phyloP scores from a whole-genome alignment of 2,329 filamentous ascomycete genomes.

The Pseudogymnoascus sp. region DNA sequence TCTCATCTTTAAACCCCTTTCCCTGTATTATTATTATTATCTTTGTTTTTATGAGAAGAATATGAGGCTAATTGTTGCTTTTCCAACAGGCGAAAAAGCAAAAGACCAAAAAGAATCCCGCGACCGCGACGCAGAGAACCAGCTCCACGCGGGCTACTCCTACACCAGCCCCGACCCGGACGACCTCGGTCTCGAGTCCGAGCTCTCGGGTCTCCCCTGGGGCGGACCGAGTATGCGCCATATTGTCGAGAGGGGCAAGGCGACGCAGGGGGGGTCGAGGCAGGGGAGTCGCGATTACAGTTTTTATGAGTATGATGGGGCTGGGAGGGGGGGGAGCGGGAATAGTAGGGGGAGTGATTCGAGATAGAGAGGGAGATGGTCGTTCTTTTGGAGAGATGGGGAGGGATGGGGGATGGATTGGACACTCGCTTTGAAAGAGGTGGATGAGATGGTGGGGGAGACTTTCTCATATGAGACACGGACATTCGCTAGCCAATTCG shows the following conservation, averaged over 20 bases:
- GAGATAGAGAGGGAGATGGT: too few species aligned
- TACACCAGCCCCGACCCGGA: conserved; percentile 54
- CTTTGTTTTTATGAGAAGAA: not conserved
- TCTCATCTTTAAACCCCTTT: not conserved
- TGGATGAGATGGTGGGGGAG: not conserved
- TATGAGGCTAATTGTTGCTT: not conserved
- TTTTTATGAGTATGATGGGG: conserved; percentile 23
- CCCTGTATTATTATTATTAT: not conserved
- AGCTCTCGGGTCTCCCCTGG: conserved; percentile 63
- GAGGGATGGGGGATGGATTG: not conserved
- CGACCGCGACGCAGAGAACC: conserved; percentile 56
- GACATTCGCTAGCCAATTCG: not conserved
- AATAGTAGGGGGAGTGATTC: conserved; percentile 22
- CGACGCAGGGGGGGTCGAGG: conserved; percentile 32
- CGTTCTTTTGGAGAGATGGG: not conserved
- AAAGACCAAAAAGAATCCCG: conserved; percentile 59
- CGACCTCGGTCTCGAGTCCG: conserved; percentile 45
- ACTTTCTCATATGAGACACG: not conserved
- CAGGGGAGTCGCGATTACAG: conserved; percentile 18
- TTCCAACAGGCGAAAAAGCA: conserved; percentile 54
- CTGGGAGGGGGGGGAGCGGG: conserved; percentile 20
- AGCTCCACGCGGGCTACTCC: conserved; percentile 52
- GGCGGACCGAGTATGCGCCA: conserved; percentile 57
- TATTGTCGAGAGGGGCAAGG: conserved; percentile 37
- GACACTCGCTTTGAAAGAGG: not conserved